Conservation (phyloP, 2,329 filamentous ascomycete species). For the Madurella fahalii region DNA sequence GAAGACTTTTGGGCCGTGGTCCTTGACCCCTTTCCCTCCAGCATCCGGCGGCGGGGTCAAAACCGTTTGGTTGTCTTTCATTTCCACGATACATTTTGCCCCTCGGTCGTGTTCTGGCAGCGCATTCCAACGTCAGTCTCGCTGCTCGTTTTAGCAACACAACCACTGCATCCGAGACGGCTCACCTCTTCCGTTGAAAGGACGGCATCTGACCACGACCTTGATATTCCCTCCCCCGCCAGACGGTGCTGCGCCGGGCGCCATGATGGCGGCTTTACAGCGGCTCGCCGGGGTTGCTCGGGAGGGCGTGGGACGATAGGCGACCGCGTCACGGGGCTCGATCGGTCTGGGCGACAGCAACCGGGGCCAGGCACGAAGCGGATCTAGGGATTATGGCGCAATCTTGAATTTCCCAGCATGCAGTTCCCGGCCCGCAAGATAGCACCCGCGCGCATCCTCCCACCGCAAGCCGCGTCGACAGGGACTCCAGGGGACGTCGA, state of each 20-base stretch:
- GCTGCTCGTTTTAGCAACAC: not conserved
- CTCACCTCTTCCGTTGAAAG: slow-evolving; percentile 91
- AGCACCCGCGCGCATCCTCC: slow-evolving; percentile 24
- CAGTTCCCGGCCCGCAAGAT: slow-evolving; percentile 20
- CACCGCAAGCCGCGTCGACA: not conserved
- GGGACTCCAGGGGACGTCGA: slow-evolving; percentile 1
- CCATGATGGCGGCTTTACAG: slow-evolving; percentile 46
- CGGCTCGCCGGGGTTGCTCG: not conserved
- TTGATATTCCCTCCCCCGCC: slow-evolving; percentile 96
- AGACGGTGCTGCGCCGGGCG: slow-evolving; percentile 42
- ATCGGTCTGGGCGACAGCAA: slow-evolving; percentile 1
- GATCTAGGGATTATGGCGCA: slow-evolving; percentile 9
- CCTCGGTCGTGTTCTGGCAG: slow-evolving; percentile 76
- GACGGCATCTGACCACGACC: slow-evolving; percentile 94
- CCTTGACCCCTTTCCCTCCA: slow-evolving; percentile 64
- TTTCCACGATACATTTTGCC: slow-evolving; percentile 95
- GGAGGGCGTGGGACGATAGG: not conserved
- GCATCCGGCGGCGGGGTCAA: slow-evolving; percentile 67
- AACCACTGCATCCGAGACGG: slow-evolving; percentile 9
- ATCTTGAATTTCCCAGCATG: slow-evolving; percentile 19
- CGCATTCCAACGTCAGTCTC: not conserved
- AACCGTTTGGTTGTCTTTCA: slow-evolving; percentile 90
- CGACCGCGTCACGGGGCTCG: not conserved
- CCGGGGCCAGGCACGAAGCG: not conserved
- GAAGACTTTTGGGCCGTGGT: slow-evolving; percentile 74